phyloP scores from a whole-genome alignment of 306 rosid genomes.

The Quillaja saponaria region DNA sequence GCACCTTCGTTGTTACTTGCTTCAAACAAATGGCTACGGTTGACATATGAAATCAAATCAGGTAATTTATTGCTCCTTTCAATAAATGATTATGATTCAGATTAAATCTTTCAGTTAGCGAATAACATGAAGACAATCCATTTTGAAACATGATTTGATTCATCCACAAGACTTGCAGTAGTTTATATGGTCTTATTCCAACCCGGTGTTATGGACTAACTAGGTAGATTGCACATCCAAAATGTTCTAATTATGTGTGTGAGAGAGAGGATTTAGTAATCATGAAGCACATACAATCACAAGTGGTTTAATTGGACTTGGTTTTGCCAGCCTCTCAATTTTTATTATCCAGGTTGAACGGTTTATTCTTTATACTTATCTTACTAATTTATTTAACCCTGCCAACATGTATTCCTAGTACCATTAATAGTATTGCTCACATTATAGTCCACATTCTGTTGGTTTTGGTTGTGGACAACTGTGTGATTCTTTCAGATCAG shows the following conservation, averaged over 20 bases:
- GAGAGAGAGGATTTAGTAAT: constrained; percentile 6
- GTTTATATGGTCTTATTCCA: constrained; percentile 10
- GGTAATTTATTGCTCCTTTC: constrained; percentile 47
- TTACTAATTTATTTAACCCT: constrained; percentile 3
- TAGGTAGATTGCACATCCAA: background rate
- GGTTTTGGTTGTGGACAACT: constrained; percentile 28
- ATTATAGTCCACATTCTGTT: constrained; percentile 4
- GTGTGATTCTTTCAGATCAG: constrained; percentile 55
- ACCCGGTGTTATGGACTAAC: constrained; percentile 11
- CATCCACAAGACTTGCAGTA: constrained; percentile 1
- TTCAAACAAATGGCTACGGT: constrained; percentile 82
- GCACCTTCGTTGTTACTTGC: constrained; percentile 63
- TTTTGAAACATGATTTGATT: constrained; percentile 12
- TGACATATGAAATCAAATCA: constrained; percentile 75
- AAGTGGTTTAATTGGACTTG: constrained; percentile 18
- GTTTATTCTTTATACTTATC: constrained; percentile 19
- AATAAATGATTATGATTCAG: background rate
- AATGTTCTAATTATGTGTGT: constrained; percentile 10
- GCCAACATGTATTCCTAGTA: constrained; percentile 21
- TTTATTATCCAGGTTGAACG: constrained; percentile 12
- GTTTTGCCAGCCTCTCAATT: constrained; percentile 2
- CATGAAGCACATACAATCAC: constrained; percentile 10
- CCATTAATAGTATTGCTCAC: constrained; percentile 23
- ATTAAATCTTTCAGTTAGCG: constrained; percentile 18
- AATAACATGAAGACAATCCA: constrained; percentile 14